Conservation (phyloP, 176 grass and related monocot genomes). For the Zea luxurians region DNA sequence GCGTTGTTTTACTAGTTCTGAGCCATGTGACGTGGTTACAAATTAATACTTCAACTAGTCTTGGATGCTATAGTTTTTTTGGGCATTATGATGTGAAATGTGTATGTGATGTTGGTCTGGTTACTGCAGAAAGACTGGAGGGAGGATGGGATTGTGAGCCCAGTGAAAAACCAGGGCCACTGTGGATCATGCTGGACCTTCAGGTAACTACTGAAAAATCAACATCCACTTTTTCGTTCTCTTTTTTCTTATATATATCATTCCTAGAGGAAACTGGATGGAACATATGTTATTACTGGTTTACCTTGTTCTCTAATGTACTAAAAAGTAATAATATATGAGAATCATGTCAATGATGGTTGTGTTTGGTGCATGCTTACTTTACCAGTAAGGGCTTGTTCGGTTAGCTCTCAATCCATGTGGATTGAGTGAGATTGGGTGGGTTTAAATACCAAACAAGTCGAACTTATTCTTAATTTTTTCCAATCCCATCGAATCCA, state of each 20-base stretch:
- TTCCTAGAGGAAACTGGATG: not conserved
- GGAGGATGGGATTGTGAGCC: constrained; percentile 86
- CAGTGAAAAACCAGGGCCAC: constrained; percentile 75
- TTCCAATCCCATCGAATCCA: no score
- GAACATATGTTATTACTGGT: not conserved
- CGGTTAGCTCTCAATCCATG: no score
- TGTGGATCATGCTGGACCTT: constrained; percentile 99
- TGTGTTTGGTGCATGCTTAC: constrained; percentile 21
- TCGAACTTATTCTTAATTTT: no score
- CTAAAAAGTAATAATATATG: constrained; percentile 17
- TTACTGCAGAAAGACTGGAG: constrained; percentile 95
- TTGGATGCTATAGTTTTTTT: not conserved
- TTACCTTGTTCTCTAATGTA: no score
- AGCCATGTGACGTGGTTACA: not conserved
- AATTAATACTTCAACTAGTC: not conserved
- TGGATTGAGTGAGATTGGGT: no score
- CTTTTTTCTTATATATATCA: not conserved
- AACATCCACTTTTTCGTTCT: not conserved
- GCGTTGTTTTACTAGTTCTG: constrained; percentile 10
- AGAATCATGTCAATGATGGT: not conserved
- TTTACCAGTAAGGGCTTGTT: not conserved
- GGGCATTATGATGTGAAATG: not conserved
- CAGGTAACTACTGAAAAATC: constrained; percentile 54
- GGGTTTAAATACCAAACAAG: no score
- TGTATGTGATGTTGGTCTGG: constrained; percentile 12